Evolutionary conservation across 169 alveolate species (phyloP), one percentile per base, ranked within the genome.

Genomic region (Cryptosporidium felis): DNA sequence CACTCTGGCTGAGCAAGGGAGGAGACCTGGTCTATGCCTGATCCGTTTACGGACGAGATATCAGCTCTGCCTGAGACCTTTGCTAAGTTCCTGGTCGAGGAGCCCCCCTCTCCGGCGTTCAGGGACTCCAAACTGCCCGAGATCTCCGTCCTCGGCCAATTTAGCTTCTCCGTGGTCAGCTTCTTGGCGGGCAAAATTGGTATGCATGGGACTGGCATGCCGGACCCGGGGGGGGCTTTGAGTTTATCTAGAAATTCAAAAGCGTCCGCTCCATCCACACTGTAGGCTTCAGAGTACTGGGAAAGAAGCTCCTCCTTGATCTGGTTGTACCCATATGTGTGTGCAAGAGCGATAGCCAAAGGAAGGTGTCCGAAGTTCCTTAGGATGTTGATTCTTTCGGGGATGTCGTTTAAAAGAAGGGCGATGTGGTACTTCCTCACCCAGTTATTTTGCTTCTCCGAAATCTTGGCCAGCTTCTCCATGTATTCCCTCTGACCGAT

Each of bases 381-480:
- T 8, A 74, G 60, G 4, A 74, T 56, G 46, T 49, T 53, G n/a
- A 74, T 74, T 16, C 85, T 74, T 40, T 53, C 85, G 2, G 65
- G 74, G 56, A 74, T 74, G 21, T 74, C 74, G 40, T 41, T 56
- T 36, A 53, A 26, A 49, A 74, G 58, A 32, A 74, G 59, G 26
- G 85, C 53, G 21, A 74, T 53, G 38, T 74, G 85, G 44, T 53
- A 74, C 30, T 74, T 74, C 41, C 85, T 74, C 1, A 59, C 18
- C 85, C 85, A 74, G 32, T 74, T 74, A 23, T 74, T 51, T 56
- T 74, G 85, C 28, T 74, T 74, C 41, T 53, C 85, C 16, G 74
- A 74, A 36, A 74, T 74, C 40, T 56, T 74, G 12, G 51, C 56
- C 6, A 74, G 18, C 14, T 74, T 74, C 21, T 49, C 85, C 85